Evolutionary conservation across 1,284 basidiomycete species (phyloP), one percentile per base, ranked within the genome.

Genomic region (Marasmius sp.): DNA sequence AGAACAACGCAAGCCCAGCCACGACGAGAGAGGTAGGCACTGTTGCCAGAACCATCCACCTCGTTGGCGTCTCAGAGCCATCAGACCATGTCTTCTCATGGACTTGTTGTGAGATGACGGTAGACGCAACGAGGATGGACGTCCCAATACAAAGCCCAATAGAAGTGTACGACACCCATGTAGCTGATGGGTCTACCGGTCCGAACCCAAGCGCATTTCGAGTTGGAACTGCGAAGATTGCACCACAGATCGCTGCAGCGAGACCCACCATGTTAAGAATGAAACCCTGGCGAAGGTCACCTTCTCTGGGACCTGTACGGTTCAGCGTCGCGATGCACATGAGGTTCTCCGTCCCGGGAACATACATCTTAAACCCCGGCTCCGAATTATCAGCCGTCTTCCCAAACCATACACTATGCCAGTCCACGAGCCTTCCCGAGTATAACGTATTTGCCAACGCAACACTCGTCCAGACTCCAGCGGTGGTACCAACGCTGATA

Each of bases 101-200:
- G 18, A 55, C 7, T 49, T 69, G 66, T 60, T 72, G 70, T 12
- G 57, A 55, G 9, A 65, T 10, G 4, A 65, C 20, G 18, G 57
- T 65, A 10, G 54, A 14, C 16, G 57, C 22, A n/a, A 68, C 61
- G 20, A 72, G 61, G 10, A 63, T 12, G 9, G 68, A 64, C 18
- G 63, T 64, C 6, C 61, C 59, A 22, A 69, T 14, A 38, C 49
- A 59, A 18, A 72, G 57, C 6, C 51, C 66, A 12, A 66, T 52
- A 11, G 70, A 65, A 10, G 70, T 72, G 57, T 71, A 71, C 10
- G 68, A 59, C 20, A 72, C 68, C 70, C 70, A 72, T 22, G 57
- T 22, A 1, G 67, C 67, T 49, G 69, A 66, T 22, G 65, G 62
- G 22, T 34, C 48, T n/a, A 62, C 55, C 8, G 58, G 49, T 20